Evolutionary conservation across 164 flowering plant species (phyloP).

Genomic region (Buxus sempervirens): DNA sequence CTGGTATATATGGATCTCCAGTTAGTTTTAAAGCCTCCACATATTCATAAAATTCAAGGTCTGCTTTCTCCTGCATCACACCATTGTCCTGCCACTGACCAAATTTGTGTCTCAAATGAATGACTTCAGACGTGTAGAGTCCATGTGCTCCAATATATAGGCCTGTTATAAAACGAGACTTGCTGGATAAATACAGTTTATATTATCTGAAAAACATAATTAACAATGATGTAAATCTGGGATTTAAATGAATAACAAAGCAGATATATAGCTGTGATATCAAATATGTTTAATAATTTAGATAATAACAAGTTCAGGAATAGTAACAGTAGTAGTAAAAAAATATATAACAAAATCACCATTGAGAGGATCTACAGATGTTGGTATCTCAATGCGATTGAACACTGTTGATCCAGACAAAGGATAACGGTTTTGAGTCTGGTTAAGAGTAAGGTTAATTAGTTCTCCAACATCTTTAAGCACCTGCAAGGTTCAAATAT

Average conservation of each 20-base stretch:
- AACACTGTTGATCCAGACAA: slow-evolving; percentile 84
- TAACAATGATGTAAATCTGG: slow-evolving; percentile 10
- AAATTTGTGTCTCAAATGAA: slow-evolving; percentile 69
- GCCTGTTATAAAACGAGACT: slow-evolving; percentile 39
- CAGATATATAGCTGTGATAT: background rate
- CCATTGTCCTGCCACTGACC: slow-evolving; percentile 88
- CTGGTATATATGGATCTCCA: slow-evolving; percentile 94
- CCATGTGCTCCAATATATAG: slow-evolving; percentile 86
- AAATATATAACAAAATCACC: slow-evolving; percentile 40
- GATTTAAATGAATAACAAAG: slow-evolving; percentile 1
- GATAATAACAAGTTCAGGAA: background rate
- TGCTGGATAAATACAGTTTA: slow-evolving; percentile 2
- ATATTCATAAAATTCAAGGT: slow-evolving; percentile 90
- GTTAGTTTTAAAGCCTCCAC: slow-evolving; percentile 91
- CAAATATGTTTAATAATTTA: background rate
- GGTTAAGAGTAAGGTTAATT: slow-evolving; percentile 60
- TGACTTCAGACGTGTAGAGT: slow-evolving; percentile 78
- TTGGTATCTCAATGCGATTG: slow-evolving; percentile 70
- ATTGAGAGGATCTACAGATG: slow-evolving; percentile 73
- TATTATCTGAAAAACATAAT: background rate
- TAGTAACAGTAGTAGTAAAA: background rate
- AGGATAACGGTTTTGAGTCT: slow-evolving; percentile 65
- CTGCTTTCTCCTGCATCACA: slow-evolving; percentile 31
- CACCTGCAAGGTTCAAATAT: slow-evolving; percentile 45
- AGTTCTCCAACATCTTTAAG: slow-evolving; percentile 78